These are phyloP conservation scores for Biscogniauxia sp. DNA, from an alignment of 2,329 filamentous ascomycete species.

Conservation along the genomic window DNA sequence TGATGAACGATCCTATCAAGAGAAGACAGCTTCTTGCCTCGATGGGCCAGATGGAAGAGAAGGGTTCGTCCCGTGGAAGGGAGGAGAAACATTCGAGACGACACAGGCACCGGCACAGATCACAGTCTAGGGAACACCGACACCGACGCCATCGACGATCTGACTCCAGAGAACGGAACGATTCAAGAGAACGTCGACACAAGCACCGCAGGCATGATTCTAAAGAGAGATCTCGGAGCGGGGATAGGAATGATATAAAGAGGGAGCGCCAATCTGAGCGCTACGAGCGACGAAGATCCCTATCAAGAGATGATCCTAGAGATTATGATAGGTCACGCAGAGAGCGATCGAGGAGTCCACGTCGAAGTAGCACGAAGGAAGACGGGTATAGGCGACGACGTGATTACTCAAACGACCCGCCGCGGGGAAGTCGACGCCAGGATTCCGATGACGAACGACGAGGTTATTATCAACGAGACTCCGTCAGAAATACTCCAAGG, in stretches of 20 bases:
- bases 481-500: slow-evolving; percentile 19
- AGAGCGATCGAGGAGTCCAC: slow-evolving; percentile 33
- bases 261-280: slow-evolving; percentile 22
- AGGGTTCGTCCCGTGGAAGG: slow-evolving; percentile 34
- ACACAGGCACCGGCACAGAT: slow-evolving; percentile 36
- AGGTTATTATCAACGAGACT: slow-evolving; percentile 24
- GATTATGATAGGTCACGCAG: slow-evolving; percentile 23
- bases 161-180: slow-evolving; percentile 38
- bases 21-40: slow-evolving; percentile 64
- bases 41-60: slow-evolving; percentile 55
- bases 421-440: slow-evolving; percentile 22
- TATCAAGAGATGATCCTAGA: slow-evolving; percentile 17
- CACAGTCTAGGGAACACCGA: slow-evolving; percentile 33
- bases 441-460: slow-evolving; percentile 23
- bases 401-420: slow-evolving; percentile 25
- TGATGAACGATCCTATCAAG: slow-evolving; percentile 75
- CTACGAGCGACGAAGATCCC: slow-evolving; percentile 20
- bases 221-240: slow-evolving; percentile 36
- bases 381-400: slow-evolving; percentile 33
- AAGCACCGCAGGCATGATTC: slow-evolving; percentile 46
- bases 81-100: slow-evolving; percentile 45
- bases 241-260: slow-evolving; percentile 37
- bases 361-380: slow-evolving; percentile 28
- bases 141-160: slow-evolving; percentile 43
- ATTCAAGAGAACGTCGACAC: slow-evolving; percentile 38